Conservation (phyloP, 2,329 filamentous ascomycete species). For the Botrytis tulipae region DNA sequence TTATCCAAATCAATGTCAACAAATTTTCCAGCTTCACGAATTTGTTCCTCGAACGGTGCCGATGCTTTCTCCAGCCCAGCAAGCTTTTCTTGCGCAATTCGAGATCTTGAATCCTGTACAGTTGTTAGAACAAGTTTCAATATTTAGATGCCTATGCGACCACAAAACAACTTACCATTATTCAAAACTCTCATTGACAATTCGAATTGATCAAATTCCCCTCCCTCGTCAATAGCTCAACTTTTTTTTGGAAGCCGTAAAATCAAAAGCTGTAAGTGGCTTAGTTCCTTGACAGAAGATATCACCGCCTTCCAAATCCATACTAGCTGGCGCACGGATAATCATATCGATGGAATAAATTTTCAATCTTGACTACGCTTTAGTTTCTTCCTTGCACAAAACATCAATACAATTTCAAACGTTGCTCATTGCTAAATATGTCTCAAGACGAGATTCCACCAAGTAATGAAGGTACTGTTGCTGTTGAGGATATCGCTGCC, state of each 20-base stretch:
- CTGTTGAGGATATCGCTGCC: constrained; percentile 6
- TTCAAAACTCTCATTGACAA: constrained; percentile 1
- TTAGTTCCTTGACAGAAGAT: not conserved
- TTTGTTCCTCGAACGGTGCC: constrained; percentile 39
- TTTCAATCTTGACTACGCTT: not conserved
- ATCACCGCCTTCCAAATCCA: not conserved
- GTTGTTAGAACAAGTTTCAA: not conserved
- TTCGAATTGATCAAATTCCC: not conserved
- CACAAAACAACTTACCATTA: not conserved
- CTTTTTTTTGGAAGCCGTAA: constrained; percentile 12
- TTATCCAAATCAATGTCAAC: constrained; percentile 34
- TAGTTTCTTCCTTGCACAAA: not conserved
- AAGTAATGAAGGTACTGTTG: constrained; percentile 6
- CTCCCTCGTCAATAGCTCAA: constrained; percentile 8
- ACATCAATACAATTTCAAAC: not conserved
- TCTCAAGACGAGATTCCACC: constrained; percentile 9
- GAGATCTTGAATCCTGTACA: constrained; percentile 35
- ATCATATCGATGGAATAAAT: not conserved
- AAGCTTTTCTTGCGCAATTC: constrained; percentile 37
- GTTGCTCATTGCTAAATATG: constrained; percentile 10
- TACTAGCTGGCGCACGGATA: not conserved
- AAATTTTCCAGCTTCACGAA: constrained; percentile 39
- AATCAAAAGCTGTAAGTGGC: constrained; percentile 2
- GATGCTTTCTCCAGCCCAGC: constrained; percentile 37
- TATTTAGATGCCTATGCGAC: not conserved